Base-by-base conservation (phyloP, 73 alveolate genomes). In the Paramecium bursaria region DNA sequence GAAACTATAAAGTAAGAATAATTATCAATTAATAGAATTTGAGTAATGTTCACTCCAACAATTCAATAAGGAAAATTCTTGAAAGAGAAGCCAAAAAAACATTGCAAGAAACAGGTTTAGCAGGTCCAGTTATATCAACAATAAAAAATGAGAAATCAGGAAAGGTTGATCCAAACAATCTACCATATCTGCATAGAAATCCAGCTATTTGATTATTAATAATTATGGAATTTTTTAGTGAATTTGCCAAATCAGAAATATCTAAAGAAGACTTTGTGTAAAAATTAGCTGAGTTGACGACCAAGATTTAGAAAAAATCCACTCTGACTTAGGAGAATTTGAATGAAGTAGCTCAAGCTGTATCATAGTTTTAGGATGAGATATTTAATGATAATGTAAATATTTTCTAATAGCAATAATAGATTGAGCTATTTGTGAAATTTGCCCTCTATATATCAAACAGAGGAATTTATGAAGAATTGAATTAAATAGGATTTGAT, bases 161-260 rank as follows among this genome's bases (percentile, higher is more conserved):
- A 48, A 26, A 57, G 33, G 27, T 51, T 21, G 44, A 21, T 86
- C 90, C 95, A 19, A 91, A 93, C 29, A 92, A 93, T 73, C 77
- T 94, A 30, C 98, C 98, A 33, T 94, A 94, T 85, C 75, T 94
- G 75, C 98, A 94, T 55, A 90, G 96, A 76, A 92, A 92, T 74
- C 98, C 98, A 17, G 98, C 98, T 7, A 90, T 92, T 86, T 93
- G 93, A 93, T 33, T 31, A 13, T 73, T n/a, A 23, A 57, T n/a
- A 57, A 7, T 3, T n/a, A 67, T 67, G 82, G 55, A 67, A 22
- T 67, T 67, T 27, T 67, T 67, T 42, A 47, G 44, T 26, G 7
- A 67, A 67, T 67, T 67, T 47, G 33, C 17, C 4, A 33, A 67
- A 2, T 39, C 33, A 17, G 82, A 67, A 35, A 67, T 67, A 5